These are phyloP conservation scores for Pseudevernia furfuracea DNA, from an alignment of 495 filamentous ascomycete genomes.

Conservation along the genomic window DNA sequence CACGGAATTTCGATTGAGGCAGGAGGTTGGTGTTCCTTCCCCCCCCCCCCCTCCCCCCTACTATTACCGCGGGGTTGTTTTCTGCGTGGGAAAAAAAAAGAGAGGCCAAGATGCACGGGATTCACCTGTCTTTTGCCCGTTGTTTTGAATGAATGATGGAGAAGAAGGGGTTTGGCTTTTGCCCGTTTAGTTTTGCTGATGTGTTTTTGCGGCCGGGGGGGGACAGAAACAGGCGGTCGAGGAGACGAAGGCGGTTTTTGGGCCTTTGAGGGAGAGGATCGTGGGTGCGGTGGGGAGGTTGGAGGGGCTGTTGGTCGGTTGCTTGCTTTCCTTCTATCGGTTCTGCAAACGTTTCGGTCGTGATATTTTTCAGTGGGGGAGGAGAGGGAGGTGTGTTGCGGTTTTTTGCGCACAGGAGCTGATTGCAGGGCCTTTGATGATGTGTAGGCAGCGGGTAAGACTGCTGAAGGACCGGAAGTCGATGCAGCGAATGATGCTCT, in stretches of 20 bases:
- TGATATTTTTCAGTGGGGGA: background rate
- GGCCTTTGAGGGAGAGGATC: conserved; percentile 58
- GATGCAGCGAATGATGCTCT: conserved; percentile 53
- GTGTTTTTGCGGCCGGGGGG: background rate
- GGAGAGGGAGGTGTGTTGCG: no score
- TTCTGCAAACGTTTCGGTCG: background rate
- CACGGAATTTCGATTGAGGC: conserved; percentile 61
- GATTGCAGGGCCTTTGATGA: background rate
- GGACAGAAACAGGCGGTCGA: conserved; percentile 62
- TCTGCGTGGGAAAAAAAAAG: no score
- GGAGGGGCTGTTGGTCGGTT: conserved; percentile 54
- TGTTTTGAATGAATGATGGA: no score
- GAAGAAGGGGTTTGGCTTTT: no score
- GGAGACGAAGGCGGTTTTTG: conserved; percentile 77
- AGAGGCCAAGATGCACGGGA: background rate
- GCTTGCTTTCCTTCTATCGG: conserved; percentile 30
- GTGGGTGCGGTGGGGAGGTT: conserved; percentile 58
- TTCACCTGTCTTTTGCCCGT: background rate
- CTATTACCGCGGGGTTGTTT: no score
- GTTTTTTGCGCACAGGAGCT: background rate
- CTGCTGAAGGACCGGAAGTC: conserved; percentile 44
- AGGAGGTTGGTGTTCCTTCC: conserved; percentile 71
- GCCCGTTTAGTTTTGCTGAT: no score
- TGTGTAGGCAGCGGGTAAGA: conserved; percentile 1
- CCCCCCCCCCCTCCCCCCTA: no score